Base-by-base conservation (phyloP, 306 rosid genomes). In the Rosa multiflora region DNA sequence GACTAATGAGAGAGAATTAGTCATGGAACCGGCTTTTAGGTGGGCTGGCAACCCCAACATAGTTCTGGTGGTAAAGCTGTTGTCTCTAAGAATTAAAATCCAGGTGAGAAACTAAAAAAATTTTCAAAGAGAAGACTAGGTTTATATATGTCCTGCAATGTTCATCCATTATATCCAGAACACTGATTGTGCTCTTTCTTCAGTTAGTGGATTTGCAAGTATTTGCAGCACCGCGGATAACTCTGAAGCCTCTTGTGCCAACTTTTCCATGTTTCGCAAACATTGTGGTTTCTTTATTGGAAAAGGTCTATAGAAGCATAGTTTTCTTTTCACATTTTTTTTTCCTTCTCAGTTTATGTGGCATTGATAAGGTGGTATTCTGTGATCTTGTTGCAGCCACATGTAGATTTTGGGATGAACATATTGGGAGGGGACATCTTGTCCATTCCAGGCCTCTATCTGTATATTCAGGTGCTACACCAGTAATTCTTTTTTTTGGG, bases 41-140 rank as follows among this genome's bases (percentile, higher is more conserved):
- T 94, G 99, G 99, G 95, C 93, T 55, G 95, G 97, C 46, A 92
- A 92, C 83, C 97, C 97, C 53, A 85, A 87, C 84, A 82, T 94
- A 80, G 90, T 88, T 80, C 67, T 94, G 86, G 79, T 70, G 52
- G 13, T 94, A 76, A 76, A 88, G 6, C 67, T 92, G 77, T 78
- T 87, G 20, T 87, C 93, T 86, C 78, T 85, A 67, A 79, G 81
- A 67, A 83, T 94, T 77, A 85, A 51, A 61, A 59, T 92, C 82
- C 98, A 94, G 98, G 99, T 94, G 70, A 82, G 80, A 87, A 47
- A 74, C 85, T 52, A 43, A 40, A 39, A 70, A 40, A 80, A 78
- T 75, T 78, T 62, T 75, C 64, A 46, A 64, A 17, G 47, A 12
- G 76, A 77, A 59, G 56, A 43, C 63, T 67, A 43, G 74, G 44